These are phyloP conservation scores for Clavariopsis aquatica DNA, from an alignment of 495 filamentous ascomycete genomes.

Conservation along the genomic window DNA sequence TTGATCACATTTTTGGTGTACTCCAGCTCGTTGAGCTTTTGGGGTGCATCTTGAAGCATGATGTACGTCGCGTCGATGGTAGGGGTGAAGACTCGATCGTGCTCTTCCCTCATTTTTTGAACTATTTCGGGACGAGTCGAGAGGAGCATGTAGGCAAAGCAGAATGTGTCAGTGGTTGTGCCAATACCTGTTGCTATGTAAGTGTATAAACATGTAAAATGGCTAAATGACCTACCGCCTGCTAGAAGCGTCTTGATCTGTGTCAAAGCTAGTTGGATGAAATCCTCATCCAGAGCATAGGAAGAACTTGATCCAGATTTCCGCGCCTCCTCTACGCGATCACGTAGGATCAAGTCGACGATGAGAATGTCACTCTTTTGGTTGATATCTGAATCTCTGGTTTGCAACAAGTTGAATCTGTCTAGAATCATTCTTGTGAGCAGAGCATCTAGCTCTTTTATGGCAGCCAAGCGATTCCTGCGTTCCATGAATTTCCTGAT, in stretches of 20 bases:
- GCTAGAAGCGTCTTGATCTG: constrained; percentile 30
- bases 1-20: constrained; percentile 29
- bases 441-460: background rate
- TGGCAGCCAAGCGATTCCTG: constrained; percentile 1
- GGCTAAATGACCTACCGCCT: too few relatives aligned
- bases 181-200: constrained; percentile 14
- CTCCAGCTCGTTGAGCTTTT: constrained; percentile 23
- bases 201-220: too few relatives aligned
- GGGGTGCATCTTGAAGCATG: constrained; percentile 14
- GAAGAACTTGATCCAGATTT: too few relatives aligned
- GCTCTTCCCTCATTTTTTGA: constrained; percentile 22
- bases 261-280: constrained; percentile 12
- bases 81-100: constrained; percentile 22
- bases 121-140: constrained; percentile 18
- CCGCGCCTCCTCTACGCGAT: constrained; percentile 10
- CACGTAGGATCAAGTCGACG: constrained; percentile 28
- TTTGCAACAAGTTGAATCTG: constrained; percentile 7
- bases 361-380: constrained; percentile 25
- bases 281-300: constrained; percentile 11
- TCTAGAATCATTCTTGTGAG: constrained; percentile 17
- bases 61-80: constrained; percentile 7
- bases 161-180: constrained; percentile 33
- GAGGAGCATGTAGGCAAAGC: constrained; percentile 33
- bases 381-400: constrained; percentile 15
- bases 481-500: background rate